These are phyloP conservation scores for Chloranthus sessilifolius DNA, from an alignment of 164 flowering plant genomes.

Conservation along the genomic window DNA sequence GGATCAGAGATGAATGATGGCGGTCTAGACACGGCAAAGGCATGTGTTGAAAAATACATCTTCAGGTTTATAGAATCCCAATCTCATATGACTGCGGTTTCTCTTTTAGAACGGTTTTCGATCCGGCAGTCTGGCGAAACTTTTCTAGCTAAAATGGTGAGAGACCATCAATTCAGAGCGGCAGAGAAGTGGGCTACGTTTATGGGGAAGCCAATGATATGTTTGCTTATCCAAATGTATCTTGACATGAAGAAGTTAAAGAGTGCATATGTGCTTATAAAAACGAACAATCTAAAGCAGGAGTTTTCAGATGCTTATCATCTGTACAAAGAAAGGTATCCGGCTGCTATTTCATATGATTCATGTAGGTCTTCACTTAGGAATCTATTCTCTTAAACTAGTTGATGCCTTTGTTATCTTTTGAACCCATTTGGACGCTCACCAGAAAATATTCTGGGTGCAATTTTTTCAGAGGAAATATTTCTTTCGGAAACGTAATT, in stretches of 20 bases:
- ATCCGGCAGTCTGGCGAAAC: conserved; percentile 56
- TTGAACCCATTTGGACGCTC: too few relatives aligned
- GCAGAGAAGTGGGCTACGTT: conserved; percentile 96
- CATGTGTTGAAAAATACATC: conserved; percentile 50
- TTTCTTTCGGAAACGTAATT: too few relatives aligned
- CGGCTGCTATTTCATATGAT: background rate
- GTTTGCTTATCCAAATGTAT: conserved; percentile 59
- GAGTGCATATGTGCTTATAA: conserved; percentile 62
- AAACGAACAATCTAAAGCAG: conserved; percentile 58
- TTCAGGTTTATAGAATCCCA: conserved; percentile 47
- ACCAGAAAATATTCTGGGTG: too few relatives aligned
- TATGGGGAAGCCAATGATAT: conserved; percentile 80
- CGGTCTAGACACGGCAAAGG: conserved; percentile 33
- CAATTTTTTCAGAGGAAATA: too few relatives aligned
- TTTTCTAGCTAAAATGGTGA: conserved; percentile 55
- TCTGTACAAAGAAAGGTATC: conserved; percentile 69
- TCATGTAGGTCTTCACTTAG: background rate
- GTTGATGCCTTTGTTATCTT: conserved; percentile 1
- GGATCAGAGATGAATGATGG: conserved; percentile 23
- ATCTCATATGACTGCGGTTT: conserved; percentile 64
- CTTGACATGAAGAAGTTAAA: conserved; percentile 48
- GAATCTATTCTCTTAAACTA: background rate
- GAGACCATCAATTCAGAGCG: conserved; percentile 52
- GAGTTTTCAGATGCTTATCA: conserved; percentile 71
- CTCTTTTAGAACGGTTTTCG: conserved; percentile 64